A percentile compares a stretch with the other conserved stretches of the same genome.
Evolutionary conservation across 768 basidiomycete species (phyloP).

Genomic region (Termitomyces sp.): DNA sequence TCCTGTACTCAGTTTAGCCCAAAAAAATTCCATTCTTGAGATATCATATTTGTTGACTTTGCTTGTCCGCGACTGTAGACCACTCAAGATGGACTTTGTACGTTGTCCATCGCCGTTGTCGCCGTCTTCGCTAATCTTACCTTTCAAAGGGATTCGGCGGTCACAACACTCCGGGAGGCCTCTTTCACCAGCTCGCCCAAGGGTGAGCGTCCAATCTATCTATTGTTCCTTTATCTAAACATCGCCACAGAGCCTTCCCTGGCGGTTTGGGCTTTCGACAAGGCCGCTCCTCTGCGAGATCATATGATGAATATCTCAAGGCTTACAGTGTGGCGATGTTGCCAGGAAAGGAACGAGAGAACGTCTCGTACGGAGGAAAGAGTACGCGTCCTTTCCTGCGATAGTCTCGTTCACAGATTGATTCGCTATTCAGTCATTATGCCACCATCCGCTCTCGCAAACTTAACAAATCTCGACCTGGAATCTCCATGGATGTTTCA

Average conservation of each 20-base stretch:
- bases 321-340: slow-evolving; percentile 97
- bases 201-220: slow-evolving; percentile 29
- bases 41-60: too few species aligned
- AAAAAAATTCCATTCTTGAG: too few species aligned
- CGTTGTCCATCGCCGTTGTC: slow-evolving; percentile 17
- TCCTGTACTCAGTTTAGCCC: too few species aligned
- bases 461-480: slow-evolving; percentile 83
- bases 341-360: slow-evolving; percentile 80
- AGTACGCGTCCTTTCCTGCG: slow-evolving; percentile 45
- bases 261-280: slow-evolving; percentile 45
- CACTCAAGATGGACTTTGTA: slow-evolving; percentile 44
- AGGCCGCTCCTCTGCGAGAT: slow-evolving; percentile 58
- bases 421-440: slow-evolving; percentile 72
- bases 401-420: slow-evolving; percentile 12
- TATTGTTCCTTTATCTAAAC: slow-evolving; percentile 7
- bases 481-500: slow-evolving; percentile 96
- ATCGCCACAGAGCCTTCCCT: slow-evolving; percentile 47
- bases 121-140: slow-evolving; percentile 8
- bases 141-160: slow-evolving; percentile 36
- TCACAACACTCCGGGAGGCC: slow-evolving; percentile 52
- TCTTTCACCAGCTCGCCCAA: slow-evolving; percentile 70
- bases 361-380: slow-evolving; percentile 96
- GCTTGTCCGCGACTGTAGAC: too few species aligned
- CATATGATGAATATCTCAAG: slow-evolving; percentile 91
- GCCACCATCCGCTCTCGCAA: slow-evolving; percentile 93